Evolutionary conservation across 768 basidiomycete genomes (phyloP), one percentile per base, ranked within the genome.

Genomic region (Kwoniella sp.): DNA sequence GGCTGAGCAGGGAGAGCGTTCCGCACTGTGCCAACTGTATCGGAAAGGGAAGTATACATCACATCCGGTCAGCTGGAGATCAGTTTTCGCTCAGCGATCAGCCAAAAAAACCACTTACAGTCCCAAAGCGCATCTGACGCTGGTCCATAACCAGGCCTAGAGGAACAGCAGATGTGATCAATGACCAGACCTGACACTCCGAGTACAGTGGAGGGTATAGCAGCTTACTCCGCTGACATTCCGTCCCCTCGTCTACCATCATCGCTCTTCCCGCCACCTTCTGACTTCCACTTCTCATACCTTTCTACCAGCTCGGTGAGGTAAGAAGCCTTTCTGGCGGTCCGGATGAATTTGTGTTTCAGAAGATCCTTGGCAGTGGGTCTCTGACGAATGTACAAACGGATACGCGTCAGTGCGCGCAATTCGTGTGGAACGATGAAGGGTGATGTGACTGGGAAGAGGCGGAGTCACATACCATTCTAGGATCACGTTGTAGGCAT

Each of bases 291-390:
- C 64, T 91, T 85, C 73, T 97, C 92, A 65, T 91, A 89, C 29
- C 93, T 85, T 66, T 98, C 95, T 66, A 98, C 96, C 44, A 99
- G 83, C 78, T 99, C 96, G 0, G 93, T 95, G 65, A 99, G 82
- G 76, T 96, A 98, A 73, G 80, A 90, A 9, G 92, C 88, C 83
- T 96, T 96, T 83, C 92, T 93, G 21, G 95, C 95, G 85, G 90
- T 88, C 65, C 90, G 86, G 68, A 98, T 87, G 78, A 96, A 99
- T 76, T 94, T 95, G 80, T 99, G 96, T 76, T 92, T 95, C 64
- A 99, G 83, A 51, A 99, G 85, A 64, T 99, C 95, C 61, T 88
- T 88, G n/a, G 96, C 96, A 21, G 91, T 84, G 25, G 96, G 96
- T 30, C 96, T 90, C 90, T 94, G 71, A 4, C 40, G 33, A 33